Conservation (phyloP, 169 alveolate genomes). For the Cryptosporidium felis region DNA sequence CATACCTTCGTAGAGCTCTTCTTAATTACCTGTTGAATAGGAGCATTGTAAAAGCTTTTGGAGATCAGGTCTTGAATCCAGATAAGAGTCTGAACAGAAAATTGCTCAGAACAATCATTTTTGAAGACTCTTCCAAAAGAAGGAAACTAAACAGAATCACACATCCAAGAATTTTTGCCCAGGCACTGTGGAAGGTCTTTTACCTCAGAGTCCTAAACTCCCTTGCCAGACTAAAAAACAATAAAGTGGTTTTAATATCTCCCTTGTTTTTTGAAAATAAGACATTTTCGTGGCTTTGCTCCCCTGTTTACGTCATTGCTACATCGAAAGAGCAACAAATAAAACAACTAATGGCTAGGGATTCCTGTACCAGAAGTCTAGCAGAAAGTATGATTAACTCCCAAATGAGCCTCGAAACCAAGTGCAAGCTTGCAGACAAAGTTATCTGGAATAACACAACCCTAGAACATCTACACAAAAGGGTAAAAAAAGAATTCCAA, state of each 20-base stretch:
- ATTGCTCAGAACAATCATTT: conserved; percentile 77
- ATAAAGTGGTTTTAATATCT: conserved; percentile 78
- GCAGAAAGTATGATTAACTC: conserved; percentile 33
- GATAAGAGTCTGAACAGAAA: conserved; percentile 78
- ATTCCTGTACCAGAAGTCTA: conserved; percentile 23
- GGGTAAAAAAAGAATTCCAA: background rate
- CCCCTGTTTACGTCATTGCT: conserved; percentile 79
- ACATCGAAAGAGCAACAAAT: conserved; percentile 70
- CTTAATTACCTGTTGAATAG: too few species aligned
- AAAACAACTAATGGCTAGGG: conserved; percentile 74
- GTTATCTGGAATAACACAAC: conserved; percentile 69
- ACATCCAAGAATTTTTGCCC: conserved; percentile 76
- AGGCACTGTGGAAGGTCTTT: conserved; percentile 72
- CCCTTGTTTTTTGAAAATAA: conserved; percentile 82
- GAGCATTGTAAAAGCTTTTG: conserved; percentile 76
- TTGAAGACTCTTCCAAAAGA: conserved; percentile 74
- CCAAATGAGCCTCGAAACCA: conserved; percentile 42
- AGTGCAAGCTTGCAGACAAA: conserved; percentile 72
- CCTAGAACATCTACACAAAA: conserved; percentile 8
- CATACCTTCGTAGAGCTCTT: too few species aligned
- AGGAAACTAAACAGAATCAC: conserved; percentile 75
- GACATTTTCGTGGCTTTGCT: conserved; percentile 77
- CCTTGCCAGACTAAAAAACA: background rate
- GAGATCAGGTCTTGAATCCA: conserved; percentile 72
- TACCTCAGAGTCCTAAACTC: conserved; percentile 71